Evolutionary conservation across 805 yeast species (phyloP).

Genomic region (Saccharomycopsis vini): DNA sequence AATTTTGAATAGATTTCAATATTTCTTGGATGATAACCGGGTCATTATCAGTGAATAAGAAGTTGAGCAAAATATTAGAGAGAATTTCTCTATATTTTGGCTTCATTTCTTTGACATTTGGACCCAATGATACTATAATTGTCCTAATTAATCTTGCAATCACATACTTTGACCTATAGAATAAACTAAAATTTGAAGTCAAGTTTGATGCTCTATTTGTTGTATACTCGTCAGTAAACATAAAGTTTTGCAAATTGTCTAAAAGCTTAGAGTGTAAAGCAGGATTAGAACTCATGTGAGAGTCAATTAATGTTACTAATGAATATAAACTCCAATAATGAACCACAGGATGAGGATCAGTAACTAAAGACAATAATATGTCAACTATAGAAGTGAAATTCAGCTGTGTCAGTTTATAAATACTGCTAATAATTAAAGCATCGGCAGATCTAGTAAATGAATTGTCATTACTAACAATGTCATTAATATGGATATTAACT

Average conservation of each 20-base stretch:
- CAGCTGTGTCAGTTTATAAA: slow-evolving; percentile 26
- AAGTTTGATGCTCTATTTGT: slow-evolving; percentile 33
- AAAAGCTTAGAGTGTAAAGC: slow-evolving; percentile 37
- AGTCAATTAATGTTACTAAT: slow-evolving; percentile 45
- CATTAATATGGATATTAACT: slow-evolving; percentile 48
- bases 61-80: slow-evolving; percentile 30
- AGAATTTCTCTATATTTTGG: slow-evolving; percentile 25
- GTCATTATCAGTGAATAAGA: slow-evolving; percentile 27
- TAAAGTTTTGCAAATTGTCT: slow-evolving; percentile 27
- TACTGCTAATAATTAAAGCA: slow-evolving; percentile 39
- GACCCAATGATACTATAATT: slow-evolving; percentile 48
- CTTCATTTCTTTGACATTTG: slow-evolving; percentile 35
- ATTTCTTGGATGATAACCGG: slow-evolving; percentile 28
- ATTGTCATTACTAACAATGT: slow-evolving; percentile 54
- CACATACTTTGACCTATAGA: slow-evolving; percentile 35
- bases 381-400: slow-evolving; percentile 41
- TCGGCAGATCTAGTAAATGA: slow-evolving; percentile 58
- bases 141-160: slow-evolving; percentile 37
- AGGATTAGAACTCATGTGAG: slow-evolving; percentile 40
- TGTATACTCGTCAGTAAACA: slow-evolving; percentile 43
- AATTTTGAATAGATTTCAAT: slow-evolving; percentile 35
- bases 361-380: slow-evolving; percentile 48
- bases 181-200: slow-evolving; percentile 41
- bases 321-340: slow-evolving; percentile 66
- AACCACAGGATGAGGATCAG: slow-evolving; percentile 81